Evolutionary conservation across 108 stramenopile genomes (phyloP).

Genomic region (Cyclotella cryptica): DNA sequence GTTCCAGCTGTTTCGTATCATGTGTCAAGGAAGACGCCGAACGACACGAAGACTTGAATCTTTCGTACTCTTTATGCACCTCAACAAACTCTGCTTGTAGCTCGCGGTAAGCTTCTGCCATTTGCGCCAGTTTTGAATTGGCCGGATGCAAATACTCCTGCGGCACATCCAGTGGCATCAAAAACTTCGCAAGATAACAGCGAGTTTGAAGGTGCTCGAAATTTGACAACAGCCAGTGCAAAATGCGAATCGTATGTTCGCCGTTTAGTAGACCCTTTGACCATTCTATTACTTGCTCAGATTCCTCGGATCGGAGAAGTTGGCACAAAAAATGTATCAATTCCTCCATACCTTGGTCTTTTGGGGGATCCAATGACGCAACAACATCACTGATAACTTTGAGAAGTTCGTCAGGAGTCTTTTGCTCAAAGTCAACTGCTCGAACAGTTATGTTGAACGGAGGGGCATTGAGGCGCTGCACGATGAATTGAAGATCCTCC

Average conservation of each 20-base stretch:
- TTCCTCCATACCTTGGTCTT: slow-evolving; percentile 34
- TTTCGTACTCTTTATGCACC: slow-evolving; percentile 72
- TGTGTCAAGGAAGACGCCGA: slow-evolving; percentile 42
- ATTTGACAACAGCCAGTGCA: slow-evolving; percentile 71
- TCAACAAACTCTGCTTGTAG: slow-evolving; percentile 81
- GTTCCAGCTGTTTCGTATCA: slow-evolving; percentile 66
- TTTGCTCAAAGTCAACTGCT: slow-evolving; percentile 71
- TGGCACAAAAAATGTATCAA: slow-evolving; percentile 73
- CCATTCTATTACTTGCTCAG: slow-evolving; percentile 26
- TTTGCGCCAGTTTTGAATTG: slow-evolving; percentile 47
- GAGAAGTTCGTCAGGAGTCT: slow-evolving; percentile 68
- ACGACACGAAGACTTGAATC: slow-evolving; percentile 8
- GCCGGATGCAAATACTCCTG: slow-evolving; percentile 63
- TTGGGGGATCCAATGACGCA: slow-evolving; percentile 51
- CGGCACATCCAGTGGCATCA: slow-evolving; percentile 77
- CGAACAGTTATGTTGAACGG: slow-evolving; percentile 45
- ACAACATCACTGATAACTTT: slow-evolving; percentile 72
- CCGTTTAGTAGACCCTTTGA: slow-evolving; percentile 22
- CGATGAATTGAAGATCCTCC: slow-evolving; percentile 45
- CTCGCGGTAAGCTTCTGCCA: slow-evolving; percentile 60
- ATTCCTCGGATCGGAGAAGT: slow-evolving; percentile 41
- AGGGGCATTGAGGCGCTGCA: slow-evolving; percentile 24
- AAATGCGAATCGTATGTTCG: slow-evolving; percentile 44
- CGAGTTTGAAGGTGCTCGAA: slow-evolving; percentile 67
- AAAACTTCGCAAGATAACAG: slow-evolving; percentile 72